Percentiles rank a stretch among this genome's conserved stretches.
phyloP scores from a whole-genome alignment of 805 yeast species.

The Yarrowia sp. region DNA sequence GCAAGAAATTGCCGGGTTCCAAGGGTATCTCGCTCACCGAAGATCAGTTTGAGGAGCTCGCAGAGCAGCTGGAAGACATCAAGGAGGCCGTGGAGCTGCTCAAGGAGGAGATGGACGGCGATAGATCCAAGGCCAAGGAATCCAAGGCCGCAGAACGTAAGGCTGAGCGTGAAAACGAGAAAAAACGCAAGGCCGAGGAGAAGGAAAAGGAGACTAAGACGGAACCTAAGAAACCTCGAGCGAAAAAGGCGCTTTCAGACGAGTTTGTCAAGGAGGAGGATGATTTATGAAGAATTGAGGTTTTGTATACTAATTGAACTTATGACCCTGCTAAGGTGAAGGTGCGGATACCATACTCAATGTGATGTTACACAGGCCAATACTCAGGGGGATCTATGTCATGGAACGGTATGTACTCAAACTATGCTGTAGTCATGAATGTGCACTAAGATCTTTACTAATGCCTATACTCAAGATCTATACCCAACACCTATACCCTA shows the following conservation, averaged over 20 bases:
- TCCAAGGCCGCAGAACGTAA: not conserved
- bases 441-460: no score
- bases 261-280: slow-evolving; percentile 25
- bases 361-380: no score
- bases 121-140: slow-evolving; percentile 3
- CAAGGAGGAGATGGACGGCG: slow-evolving; percentile 31
- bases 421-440: no score
- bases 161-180: slow-evolving; percentile 2
- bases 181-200: slow-evolving; percentile 29
- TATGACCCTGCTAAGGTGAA: no score
- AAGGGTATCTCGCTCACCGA: slow-evolving; percentile 55
- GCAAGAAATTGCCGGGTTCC: slow-evolving; percentile 78
- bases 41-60: slow-evolving; percentile 45
- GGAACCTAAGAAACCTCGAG: slow-evolving; percentile 1
- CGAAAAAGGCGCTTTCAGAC: slow-evolving; percentile 1
- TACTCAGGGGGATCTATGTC: no score
- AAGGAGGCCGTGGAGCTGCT: slow-evolving; percentile 43
- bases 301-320: no score
- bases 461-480: no score
- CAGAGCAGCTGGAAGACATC: slow-evolving; percentile 42
- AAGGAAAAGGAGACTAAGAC: not conserved
- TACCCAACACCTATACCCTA: no score
- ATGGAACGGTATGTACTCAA: no score
- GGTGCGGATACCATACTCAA: no score
- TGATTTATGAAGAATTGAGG: not conserved